These are phyloP conservation scores for Phytophthora hibernalis DNA, from an alignment of 352 stramenopile genomes.

Conservation along the genomic window DNA sequence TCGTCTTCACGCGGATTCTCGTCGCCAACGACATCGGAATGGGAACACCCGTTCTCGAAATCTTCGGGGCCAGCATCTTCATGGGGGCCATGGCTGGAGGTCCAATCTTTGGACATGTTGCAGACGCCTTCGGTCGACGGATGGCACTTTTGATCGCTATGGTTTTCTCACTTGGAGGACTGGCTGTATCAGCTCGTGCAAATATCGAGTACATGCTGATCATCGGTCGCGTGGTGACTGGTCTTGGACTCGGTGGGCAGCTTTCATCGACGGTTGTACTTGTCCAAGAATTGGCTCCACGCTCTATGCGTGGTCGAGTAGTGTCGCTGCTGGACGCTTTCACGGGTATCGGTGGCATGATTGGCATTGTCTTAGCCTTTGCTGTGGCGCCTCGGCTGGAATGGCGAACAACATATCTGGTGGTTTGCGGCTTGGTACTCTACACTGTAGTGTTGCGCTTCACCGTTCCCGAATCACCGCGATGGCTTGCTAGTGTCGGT, in stretches of 20 bases:
- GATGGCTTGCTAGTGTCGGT: slow-evolving; percentile 38
- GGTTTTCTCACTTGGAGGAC: slow-evolving; percentile 28
- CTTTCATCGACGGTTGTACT: slow-evolving; percentile 33
- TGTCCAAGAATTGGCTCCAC: slow-evolving; percentile 38
- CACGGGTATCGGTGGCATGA: slow-evolving; percentile 28
- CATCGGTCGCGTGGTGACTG: slow-evolving; percentile 32
- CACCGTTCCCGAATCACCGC: slow-evolving; percentile 39
- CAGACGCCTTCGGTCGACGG: slow-evolving; percentile 30
- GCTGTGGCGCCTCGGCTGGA: slow-evolving; percentile 26
- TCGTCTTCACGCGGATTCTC: slow-evolving; percentile 34
- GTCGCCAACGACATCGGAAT: slow-evolving; percentile 34
- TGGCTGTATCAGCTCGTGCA: slow-evolving; percentile 30
- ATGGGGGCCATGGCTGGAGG: slow-evolving; percentile 31
- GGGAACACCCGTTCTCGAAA: slow-evolving; percentile 22
- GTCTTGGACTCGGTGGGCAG: slow-evolving; percentile 43
- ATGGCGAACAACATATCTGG: slow-evolving; percentile 35
- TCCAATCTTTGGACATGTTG: slow-evolving; percentile 33
- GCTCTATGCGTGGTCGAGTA: slow-evolving; percentile 22
- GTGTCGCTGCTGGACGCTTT: slow-evolving; percentile 42
- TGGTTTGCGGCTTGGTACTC: slow-evolving; percentile 21
- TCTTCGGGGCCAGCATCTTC: slow-evolving; percentile 26
- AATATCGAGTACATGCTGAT: slow-evolving; percentile 4
- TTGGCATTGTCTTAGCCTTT: slow-evolving; percentile 33
- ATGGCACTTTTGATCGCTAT: slow-evolving; percentile 33
- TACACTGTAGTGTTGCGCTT: slow-evolving; percentile 22